Percentiles rank a stretch among this genome's conserved stretches.
Conservation (phyloP, 371 early-diverging fungal genomes). For the Parasitella parasitica region DNA sequence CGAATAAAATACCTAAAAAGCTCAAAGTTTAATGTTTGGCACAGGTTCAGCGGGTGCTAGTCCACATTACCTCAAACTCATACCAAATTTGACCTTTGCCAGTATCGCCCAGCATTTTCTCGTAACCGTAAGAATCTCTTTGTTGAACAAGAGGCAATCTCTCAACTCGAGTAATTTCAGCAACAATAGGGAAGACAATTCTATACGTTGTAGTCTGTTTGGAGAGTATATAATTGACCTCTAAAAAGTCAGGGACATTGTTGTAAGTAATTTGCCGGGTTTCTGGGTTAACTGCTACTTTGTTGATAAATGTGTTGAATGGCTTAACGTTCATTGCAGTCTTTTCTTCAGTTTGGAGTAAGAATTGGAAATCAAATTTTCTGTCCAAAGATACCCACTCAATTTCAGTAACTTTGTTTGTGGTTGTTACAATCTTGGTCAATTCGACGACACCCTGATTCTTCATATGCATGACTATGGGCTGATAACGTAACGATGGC, state of each 20-base stretch:
- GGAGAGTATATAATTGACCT: conserved; percentile 35
- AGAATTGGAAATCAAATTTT: conserved; percentile 51
- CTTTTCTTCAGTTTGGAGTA: conserved; percentile 29
- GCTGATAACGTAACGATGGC: conserved; percentile 32
- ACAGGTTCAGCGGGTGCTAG: background rate
- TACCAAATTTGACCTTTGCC: conserved; percentile 47
- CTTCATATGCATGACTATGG: conserved; percentile 39
- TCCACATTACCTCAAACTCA: conserved; percentile 35
- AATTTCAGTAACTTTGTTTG: conserved; percentile 36
- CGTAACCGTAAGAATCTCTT: conserved; percentile 23
- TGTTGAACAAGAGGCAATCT: conserved; percentile 33
- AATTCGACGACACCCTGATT: conserved; percentile 40
- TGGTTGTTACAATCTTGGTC: conserved; percentile 34
- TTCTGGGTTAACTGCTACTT: conserved; percentile 34
- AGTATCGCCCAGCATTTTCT: conserved; percentile 39
- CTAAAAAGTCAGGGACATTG: conserved; percentile 46
- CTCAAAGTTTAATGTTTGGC: background rate
- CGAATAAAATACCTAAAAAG: conserved; percentile 26
- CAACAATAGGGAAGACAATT: conserved; percentile 50
- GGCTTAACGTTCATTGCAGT: conserved; percentile 50
- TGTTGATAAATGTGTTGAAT: conserved; percentile 49
- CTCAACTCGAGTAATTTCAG: conserved; percentile 50
- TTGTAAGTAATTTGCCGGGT: conserved; percentile 42
- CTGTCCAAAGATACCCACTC: conserved; percentile 50
- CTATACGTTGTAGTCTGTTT: conserved; percentile 43